Evolutionary conservation across 768 basidiomycete species (phyloP), one percentile per base, ranked within the genome.

Genomic region (Lyophyllum semitale): DNA sequence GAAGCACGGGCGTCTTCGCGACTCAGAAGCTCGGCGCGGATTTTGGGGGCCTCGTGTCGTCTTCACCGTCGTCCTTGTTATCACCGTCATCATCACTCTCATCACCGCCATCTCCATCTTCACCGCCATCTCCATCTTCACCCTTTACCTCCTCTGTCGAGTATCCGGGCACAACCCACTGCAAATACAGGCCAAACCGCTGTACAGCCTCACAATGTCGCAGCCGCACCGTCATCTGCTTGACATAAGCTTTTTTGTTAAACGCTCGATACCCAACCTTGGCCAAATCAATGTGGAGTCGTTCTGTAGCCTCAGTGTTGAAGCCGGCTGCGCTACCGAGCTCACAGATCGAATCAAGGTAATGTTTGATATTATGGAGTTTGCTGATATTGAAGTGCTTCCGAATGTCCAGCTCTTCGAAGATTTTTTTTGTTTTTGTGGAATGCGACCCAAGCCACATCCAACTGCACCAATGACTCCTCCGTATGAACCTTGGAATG

Each of bases 221-320:
- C 13, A 81, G 61, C 72, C 72, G 76, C 0, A 26, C 30, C 0
- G 70, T 66, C 77, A 81, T 81, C 48, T 79, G 77, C 17, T 54
- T 38, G 3, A 60, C 53, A 45, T 68, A 72, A 11, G 67, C 61
- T 17, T 65, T 57, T 37, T 68, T 66, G 50, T 73, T 76, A 3
- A 55, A 62, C 2, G 67, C 68, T 8, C 54, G 26, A 49, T 71
- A 72, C 0, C 63, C 69, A 1, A 59, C 32, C 59, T 81, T 80
- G 3, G 77, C 71, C 0, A 54, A 32, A 45, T 54, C 47, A 20
- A 54, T 54, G 17, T 54, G 55, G 8, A 57, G 55, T 1, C 67
- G 62, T 59, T 78, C 74, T 0, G 70, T 58, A 0, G 51, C 33
- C 58, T 79, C 75, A 0, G 70, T 72, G 50, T 73, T 73, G 55